Evolutionary conservation across 306 rosid species (phyloP), one percentile per base, ranked within the genome.

Genomic region (peach (Prunus persica)): DNA sequence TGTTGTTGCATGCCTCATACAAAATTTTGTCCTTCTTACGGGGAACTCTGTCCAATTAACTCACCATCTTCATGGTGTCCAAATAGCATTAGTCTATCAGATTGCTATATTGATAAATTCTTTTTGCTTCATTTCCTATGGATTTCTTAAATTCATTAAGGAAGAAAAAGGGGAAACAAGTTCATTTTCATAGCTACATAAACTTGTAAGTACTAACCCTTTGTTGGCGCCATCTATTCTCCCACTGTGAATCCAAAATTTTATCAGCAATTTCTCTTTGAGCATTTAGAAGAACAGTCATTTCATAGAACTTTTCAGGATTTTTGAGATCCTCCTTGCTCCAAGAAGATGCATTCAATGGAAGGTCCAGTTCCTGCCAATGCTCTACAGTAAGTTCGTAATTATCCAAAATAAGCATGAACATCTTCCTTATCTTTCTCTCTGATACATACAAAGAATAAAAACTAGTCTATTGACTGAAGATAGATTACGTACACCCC

Each of bases 261-360:
- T 95, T 89, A 81, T 92, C 97, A 69, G 92, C 87, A 27, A 95
- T 85, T 83, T 95, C 97, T 88, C 96, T 87, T 82, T 95, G 99
- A 60, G 97, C 99, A 69, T 92, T 95, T 65, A 92, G 92, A 88
- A 95, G 99, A 75, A 95, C 79, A 22, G 95, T 90, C 97, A 95
- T 95, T 83, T 95, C 99, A 70, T 88, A 81, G 64, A 92, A 84
- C 55, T 90, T 95, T 30, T 85, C 90, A 8, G 97, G 96, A 81
- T 92, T 60, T 86, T 90, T 95, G 63, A 95, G 93, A 80, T 92
- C 97, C 81, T 88, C 88, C 84, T 90, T 87, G 67, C 87, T 88
- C 99, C 99, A 95, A 47, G 97, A 92, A 76, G 99, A 95, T 58
- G 93, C 85, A 77, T 81, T 87, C 84, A 95, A 54, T 16, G 99